Evolutionary conservation across 2,329 filamentous ascomycete species (phyloP).

Genomic region (Scytalidium lignicola): DNA sequence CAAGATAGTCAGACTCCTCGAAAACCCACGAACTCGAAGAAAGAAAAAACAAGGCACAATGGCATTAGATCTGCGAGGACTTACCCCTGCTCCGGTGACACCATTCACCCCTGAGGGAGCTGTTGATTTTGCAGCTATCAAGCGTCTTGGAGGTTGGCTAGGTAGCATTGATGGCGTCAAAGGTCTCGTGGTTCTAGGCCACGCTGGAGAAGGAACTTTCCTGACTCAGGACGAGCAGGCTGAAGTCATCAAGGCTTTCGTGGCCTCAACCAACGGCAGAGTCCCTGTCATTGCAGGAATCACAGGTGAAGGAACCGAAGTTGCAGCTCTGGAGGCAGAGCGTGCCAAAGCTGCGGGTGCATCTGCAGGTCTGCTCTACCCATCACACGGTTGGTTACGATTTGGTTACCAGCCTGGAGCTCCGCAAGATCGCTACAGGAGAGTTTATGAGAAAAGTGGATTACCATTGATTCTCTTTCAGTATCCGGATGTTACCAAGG

Average conservation of each 20-base stretch:
- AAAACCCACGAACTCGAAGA: too few species aligned
- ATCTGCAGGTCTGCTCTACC: slow-evolving; percentile 45
- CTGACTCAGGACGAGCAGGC: slow-evolving; percentile 44
- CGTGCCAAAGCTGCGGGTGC: slow-evolving; percentile 46
- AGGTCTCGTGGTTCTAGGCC: slow-evolving; percentile 48
- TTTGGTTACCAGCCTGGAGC: slow-evolving; percentile 49
- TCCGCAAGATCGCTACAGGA: slow-evolving; percentile 46
- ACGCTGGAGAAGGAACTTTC: slow-evolving; percentile 50
- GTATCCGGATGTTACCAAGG: slow-evolving; percentile 49
- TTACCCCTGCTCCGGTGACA: slow-evolving; percentile 46
- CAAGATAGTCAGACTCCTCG: too few species aligned
- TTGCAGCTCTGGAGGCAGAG: slow-evolving; percentile 46
- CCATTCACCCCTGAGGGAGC: slow-evolving; percentile 43
- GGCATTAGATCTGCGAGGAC: slow-evolving; percentile 41
- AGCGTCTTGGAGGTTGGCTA: slow-evolving; percentile 48
- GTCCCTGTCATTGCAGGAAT: slow-evolving; percentile 49
- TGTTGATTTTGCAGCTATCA: slow-evolving; percentile 47
- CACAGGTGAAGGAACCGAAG: slow-evolving; percentile 47
- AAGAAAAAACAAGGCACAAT: slow-evolving; percentile 8
- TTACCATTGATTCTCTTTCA: slow-evolving; percentile 49
- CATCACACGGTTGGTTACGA: slow-evolving; percentile 49
- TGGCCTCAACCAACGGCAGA: slow-evolving; percentile 44
- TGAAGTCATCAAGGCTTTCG: slow-evolving; percentile 45
- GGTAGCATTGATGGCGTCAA: slow-evolving; percentile 46
- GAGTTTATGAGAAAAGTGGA: slow-evolving; percentile 43